Percentiles rank a stretch among this genome's conserved stretches.
phyloP scores from a whole-genome alignment of 176 grass and related monocot species.

The Ensete ventricosum region DNA sequence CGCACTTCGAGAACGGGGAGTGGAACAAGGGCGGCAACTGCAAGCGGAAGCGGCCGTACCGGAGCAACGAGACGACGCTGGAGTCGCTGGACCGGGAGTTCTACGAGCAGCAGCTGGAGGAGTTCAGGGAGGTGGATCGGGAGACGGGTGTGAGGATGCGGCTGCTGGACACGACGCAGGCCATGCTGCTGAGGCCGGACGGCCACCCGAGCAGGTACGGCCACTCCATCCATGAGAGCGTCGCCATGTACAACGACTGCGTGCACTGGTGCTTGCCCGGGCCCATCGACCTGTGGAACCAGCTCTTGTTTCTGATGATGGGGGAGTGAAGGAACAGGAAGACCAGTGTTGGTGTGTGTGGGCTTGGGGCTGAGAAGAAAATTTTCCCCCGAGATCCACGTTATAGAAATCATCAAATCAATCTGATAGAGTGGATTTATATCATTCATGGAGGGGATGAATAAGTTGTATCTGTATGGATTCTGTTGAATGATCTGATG shows the following conservation, averaged over 20 bases:
- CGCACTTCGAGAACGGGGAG: conserved; percentile 56
- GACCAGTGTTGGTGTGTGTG: background rate
- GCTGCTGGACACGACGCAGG: conserved; percentile 49
- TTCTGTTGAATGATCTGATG: too few relatives aligned
- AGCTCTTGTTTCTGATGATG: conserved; percentile 38
- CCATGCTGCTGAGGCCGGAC: conserved; percentile 39
- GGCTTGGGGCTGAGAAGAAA: too few relatives aligned
- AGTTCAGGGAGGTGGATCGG: conserved; percentile 31
- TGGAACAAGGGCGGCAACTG: conserved; percentile 72
- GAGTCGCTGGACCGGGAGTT: conserved; percentile 25
- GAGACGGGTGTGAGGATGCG: conserved; percentile 19
- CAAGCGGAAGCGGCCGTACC: conserved; percentile 32
- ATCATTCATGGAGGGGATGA: too few relatives aligned
- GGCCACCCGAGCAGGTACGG: conserved; percentile 19
- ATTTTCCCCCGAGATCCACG: too few relatives aligned
- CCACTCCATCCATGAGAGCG: conserved; percentile 36
- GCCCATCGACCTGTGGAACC: conserved; percentile 53
- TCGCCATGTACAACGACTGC: conserved; percentile 43
- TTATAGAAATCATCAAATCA: too few relatives aligned
- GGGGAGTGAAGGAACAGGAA: background rate
- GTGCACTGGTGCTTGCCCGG: conserved; percentile 73
- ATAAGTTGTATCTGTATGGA: too few relatives aligned
- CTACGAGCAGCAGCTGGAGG: conserved; percentile 22
- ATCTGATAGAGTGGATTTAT: too few relatives aligned
- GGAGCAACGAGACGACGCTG: conserved; percentile 20